Evolutionary conservation across 2,329 filamentous ascomycete species (phyloP), one percentile per base, ranked within the genome.

Genomic region (Epichloe aotearoae): DNA sequence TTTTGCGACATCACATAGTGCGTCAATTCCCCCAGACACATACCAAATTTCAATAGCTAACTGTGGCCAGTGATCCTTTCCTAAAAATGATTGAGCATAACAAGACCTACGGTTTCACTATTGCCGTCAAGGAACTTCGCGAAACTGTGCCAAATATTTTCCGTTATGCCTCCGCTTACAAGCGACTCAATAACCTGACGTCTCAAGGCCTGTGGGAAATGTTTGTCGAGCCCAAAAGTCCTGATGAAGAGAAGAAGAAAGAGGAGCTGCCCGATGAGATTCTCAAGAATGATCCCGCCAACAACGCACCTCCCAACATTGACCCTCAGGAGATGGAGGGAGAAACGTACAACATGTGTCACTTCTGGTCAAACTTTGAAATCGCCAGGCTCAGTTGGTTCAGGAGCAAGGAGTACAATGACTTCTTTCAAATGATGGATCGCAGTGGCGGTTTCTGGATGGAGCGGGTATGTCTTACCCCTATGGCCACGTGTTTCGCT

Each of bases 281-380:
- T 42, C 69, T 93, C 20, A 82, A 83, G 58, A 82, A 80, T 47
- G 86, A 95, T 54, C 82, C 87, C 23, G 82, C 80, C 38, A 76
- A 77, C 50, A 82, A 83, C 55, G 77, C 77, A 36, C 70, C 88
- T n/a, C 82, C 84, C 33, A 82, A 93, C 41, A 86, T 96, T 51
- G 88, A 97, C 62, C 83, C 85, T 0, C 90, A 97, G 63, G 80
- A 83, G 41, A 98, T 98, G 93, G 91, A 97, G 65, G 88, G 89
- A 56, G 93, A 98, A 67, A 87, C 83, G 61, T 98, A 98, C 76
- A 98, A 98, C 72, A 98, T 98, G 93, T 98, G 93, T 67, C 93
- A 98, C 73, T 98, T 96, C 74, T 98, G 93, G 93, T 95, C 89
- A 67, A 98, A 98, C 68, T 98, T 98, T 59, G 93, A 98, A 69